These are phyloP conservation scores for Capsaspora owczarzaki DNA, from an alignment of 78 protist species.

Conservation along the genomic window DNA sequence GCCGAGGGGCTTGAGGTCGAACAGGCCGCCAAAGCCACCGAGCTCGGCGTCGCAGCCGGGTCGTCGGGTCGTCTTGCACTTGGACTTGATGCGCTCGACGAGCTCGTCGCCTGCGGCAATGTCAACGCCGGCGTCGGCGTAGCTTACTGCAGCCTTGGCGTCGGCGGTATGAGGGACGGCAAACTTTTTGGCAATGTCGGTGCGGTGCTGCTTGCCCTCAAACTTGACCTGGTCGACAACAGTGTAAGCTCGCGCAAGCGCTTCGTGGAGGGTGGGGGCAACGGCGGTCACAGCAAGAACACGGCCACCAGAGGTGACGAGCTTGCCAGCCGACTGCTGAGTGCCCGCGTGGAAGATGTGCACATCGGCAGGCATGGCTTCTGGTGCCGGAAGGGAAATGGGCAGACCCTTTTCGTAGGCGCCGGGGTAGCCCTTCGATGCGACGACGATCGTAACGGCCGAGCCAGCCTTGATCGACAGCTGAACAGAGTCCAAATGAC, in stretches of 20 bases:
- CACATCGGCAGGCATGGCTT: not conserved
- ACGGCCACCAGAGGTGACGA: constrained; percentile 73
- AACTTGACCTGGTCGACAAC: constrained; percentile 24
- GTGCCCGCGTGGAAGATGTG: constrained; percentile 79
- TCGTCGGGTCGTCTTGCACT: constrained; percentile 46
- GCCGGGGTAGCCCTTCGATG: constrained; percentile 66
- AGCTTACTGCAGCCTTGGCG: constrained; percentile 25
- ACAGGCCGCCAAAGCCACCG: constrained; percentile 83
- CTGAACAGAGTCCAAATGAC: constrained; percentile 35
- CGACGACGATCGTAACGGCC: constrained; percentile 53
- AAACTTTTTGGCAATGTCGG: constrained; percentile 50
- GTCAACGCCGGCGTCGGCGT: constrained; percentile 68
- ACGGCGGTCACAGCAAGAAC: constrained; percentile 50
- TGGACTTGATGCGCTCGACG: constrained; percentile 65
- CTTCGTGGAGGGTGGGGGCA: constrained; percentile 22
- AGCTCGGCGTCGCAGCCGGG: constrained; percentile 60
- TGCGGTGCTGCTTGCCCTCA: constrained; percentile 41
- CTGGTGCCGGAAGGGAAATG: constrained; percentile 25
- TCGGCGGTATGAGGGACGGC: not conserved
- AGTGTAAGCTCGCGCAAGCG: constrained; percentile 40
- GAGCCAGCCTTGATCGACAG: constrained; percentile 9
- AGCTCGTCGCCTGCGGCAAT: constrained; percentile 67
- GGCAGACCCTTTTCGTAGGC: constrained; percentile 42
- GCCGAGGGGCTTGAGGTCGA: constrained; percentile 66
- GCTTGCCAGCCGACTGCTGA: not conserved